Conservation (phyloP, 768 basidiomycete species). For the Tulasnella calospora region DNA sequence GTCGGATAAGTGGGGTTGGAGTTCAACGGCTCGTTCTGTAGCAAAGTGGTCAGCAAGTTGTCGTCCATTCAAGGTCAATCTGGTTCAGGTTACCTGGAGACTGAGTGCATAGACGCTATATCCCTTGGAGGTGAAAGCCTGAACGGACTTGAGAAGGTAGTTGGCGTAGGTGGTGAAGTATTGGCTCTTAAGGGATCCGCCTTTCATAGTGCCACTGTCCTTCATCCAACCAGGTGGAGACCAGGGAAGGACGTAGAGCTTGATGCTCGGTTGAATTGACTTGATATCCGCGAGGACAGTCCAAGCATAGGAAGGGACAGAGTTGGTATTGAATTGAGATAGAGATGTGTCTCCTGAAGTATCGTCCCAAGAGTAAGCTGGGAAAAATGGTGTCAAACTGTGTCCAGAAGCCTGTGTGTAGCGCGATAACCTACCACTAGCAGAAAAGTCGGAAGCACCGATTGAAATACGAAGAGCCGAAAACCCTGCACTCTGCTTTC, state of each 20-base stretch:
- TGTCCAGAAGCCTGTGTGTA: not conserved
- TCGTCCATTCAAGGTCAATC: not conserved
- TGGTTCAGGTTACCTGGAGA: slow-evolving; percentile 42
- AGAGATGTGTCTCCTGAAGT: slow-evolving; percentile 57
- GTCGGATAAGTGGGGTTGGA: slow-evolving; percentile 67
- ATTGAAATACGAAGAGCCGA: slow-evolving; percentile 65
- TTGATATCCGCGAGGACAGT: slow-evolving; percentile 59
- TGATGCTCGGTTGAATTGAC: slow-evolving; percentile 50
- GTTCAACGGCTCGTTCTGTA: slow-evolving; percentile 53
- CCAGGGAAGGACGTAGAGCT: slow-evolving; percentile 64
- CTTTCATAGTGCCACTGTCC: slow-evolving; percentile 39
- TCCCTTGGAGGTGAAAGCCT: slow-evolving; percentile 61
- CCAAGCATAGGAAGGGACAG: slow-evolving; percentile 59
- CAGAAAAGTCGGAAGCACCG: slow-evolving; percentile 71
- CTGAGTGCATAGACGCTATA: slow-evolving; percentile 58
- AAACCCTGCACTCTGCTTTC: slow-evolving; percentile 57
- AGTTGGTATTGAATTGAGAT: slow-evolving; percentile 51
- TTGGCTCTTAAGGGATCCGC: slow-evolving; percentile 15
- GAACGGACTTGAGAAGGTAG: slow-evolving; percentile 66
- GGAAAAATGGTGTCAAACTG: not conserved
- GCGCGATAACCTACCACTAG: slow-evolving; percentile 39
- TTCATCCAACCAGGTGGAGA: slow-evolving; percentile 83
- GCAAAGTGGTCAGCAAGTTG: not conserved
- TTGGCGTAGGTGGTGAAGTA: slow-evolving; percentile 37
- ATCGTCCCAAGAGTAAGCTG: slow-evolving; percentile 64